These are phyloP conservation scores for Camptophora hylomeconis DNA, from an alignment of 2,329 filamentous ascomycete genomes.

Conservation along the genomic window DNA sequence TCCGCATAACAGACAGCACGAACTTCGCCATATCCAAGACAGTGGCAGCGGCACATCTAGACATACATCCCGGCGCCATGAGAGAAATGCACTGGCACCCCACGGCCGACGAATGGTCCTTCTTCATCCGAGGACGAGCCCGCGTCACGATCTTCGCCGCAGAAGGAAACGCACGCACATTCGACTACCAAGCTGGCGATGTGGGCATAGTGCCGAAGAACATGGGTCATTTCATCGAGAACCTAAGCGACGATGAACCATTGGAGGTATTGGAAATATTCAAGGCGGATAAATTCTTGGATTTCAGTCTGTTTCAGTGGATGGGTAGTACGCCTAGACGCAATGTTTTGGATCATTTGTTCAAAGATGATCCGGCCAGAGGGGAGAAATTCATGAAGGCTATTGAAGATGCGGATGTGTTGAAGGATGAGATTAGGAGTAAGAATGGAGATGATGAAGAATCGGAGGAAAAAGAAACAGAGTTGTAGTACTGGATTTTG, in stretches of 20 bases:
- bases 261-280: slow-evolving; percentile 68
- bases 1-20: slow-evolving; percentile 62
- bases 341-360: slow-evolving; percentile 54
- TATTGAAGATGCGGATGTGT: slow-evolving; percentile 49
- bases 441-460: slow-evolving; percentile 1
- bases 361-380: slow-evolving; percentile 46
- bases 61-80: slow-evolving; percentile 57
- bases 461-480: too few relatives aligned
- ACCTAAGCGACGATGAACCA: slow-evolving; percentile 58
- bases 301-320: slow-evolving; percentile 65
- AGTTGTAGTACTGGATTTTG: too few relatives aligned
- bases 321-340: slow-evolving; percentile 57
- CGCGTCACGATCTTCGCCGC: slow-evolving; percentile 63
- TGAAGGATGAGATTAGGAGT: slow-evolving; percentile 1
- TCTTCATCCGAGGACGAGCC: slow-evolving; percentile 60
- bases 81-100: slow-evolving; percentile 79
- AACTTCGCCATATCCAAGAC: slow-evolving; percentile 65
- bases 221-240: slow-evolving; percentile 74
- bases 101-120: slow-evolving; percentile 67
- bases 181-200: slow-evolving; percentile 63
- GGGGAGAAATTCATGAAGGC: slow-evolving; percentile 50
- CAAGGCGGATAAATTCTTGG: slow-evolving; percentile 55
- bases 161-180: slow-evolving; percentile 56
- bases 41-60: slow-evolving; percentile 58
- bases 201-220: slow-evolving; percentile 65